These are phyloP conservation scores for Cicer arietinum DNA, from an alignment of 306 rosid species.

Conservation along the genomic window DNA sequence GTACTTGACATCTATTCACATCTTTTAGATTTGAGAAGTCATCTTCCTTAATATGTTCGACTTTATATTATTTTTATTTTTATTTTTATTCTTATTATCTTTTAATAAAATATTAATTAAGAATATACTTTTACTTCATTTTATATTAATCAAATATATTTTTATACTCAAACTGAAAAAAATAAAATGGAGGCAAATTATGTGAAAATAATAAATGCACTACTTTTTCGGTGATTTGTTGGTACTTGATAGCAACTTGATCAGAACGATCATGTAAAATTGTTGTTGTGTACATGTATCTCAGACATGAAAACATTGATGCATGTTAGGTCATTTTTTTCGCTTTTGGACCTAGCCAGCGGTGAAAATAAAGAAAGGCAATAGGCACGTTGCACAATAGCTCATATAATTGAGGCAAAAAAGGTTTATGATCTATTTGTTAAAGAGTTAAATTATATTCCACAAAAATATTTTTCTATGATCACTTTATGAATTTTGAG, in stretches of 20 bases:
- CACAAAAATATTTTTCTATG: no score
- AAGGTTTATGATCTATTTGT: no score
- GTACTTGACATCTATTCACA: no score
- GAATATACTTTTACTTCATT: no score
- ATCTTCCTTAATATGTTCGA: no score
- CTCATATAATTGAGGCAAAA: not conserved
- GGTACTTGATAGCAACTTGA: not conserved
- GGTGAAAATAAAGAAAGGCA: constrained; percentile 25
- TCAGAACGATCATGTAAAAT: not conserved
- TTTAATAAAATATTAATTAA: no score
- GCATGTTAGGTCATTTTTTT: constrained; percentile 33
- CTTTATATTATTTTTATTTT: no score
- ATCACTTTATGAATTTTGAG: no score
- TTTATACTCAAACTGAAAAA: not conserved
- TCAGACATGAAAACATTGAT: constrained; percentile 27
- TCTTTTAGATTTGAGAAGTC: no score
- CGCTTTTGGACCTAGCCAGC: not conserved
- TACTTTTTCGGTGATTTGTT: not conserved
- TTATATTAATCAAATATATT: no score
- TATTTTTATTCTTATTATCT: no score
- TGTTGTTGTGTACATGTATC: not conserved
- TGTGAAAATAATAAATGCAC: not conserved
- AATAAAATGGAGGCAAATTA: not conserved
- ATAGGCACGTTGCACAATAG: constrained; percentile 36
- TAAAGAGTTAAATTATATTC: no score